Evolutionary conservation across 164 flowering plant genomes (phyloP).

Genomic region (Liriodendron chinense): DNA sequence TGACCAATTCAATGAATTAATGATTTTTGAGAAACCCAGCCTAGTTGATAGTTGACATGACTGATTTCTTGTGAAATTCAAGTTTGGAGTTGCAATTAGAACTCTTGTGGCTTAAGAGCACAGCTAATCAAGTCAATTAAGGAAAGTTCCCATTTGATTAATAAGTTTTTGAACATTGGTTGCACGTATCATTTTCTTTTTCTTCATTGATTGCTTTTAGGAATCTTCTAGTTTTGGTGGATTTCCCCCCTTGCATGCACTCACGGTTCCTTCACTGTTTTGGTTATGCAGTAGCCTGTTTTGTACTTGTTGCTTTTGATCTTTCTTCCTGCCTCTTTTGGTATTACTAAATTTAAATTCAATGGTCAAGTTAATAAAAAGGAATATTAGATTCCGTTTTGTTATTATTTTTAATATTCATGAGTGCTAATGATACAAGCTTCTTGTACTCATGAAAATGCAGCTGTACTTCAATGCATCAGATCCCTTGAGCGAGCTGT

Average conservation of each 20-base stretch:
- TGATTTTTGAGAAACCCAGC: neutral
- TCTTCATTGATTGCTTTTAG: neutral
- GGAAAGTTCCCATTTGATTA: neutral
- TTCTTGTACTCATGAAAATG: slow-evolving; percentile 2
- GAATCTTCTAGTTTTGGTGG: neutral
- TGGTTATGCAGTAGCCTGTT: too few relatives aligned
- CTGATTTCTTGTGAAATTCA: neutral
- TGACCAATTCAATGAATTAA: neutral
- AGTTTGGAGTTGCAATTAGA: neutral
- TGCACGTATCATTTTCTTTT: neutral
- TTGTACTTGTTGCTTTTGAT: neutral
- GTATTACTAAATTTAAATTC: neutral
- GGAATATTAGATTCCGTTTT: neutral
- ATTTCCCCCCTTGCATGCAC: too few relatives aligned
- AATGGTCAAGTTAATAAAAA: too few relatives aligned
- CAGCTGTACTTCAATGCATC: slow-evolving; percentile 88
- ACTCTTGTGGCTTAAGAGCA: too few relatives aligned
- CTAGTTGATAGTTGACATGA: neutral
- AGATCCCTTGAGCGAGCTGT: slow-evolving; percentile 68
- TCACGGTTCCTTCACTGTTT: too few relatives aligned
- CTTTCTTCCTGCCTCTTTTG: neutral
- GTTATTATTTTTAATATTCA: neutral
- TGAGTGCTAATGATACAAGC: neutral
- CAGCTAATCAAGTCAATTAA: neutral
- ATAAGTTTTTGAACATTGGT: neutral